These are phyloP conservation scores for Suhomyces panamericanus DNA, from an alignment of 1,139 yeast genomes.

Conservation along the genomic window DNA sequence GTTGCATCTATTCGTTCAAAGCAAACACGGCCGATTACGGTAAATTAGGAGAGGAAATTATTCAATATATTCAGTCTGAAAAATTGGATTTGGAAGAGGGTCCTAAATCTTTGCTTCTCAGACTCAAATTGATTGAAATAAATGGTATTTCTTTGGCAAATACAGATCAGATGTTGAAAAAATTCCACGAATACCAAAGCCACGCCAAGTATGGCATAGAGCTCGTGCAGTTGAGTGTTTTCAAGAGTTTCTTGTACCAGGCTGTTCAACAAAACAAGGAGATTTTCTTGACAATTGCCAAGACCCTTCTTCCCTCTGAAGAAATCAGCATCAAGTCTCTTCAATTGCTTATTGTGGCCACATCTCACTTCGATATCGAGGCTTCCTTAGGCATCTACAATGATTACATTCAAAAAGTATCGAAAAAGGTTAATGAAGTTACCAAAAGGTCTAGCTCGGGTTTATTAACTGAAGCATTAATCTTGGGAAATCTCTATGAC, in stretches of 20 bases:
- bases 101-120: slow-evolving; percentile 26
- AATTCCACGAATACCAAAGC: slow-evolving; percentile 39
- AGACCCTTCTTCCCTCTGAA: slow-evolving; percentile 37
- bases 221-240: slow-evolving; percentile 28
- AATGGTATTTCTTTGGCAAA: slow-evolving; percentile 39
- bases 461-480: slow-evolving; percentile 52
- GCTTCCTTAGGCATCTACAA: slow-evolving; percentile 54
- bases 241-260: slow-evolving; percentile 32
- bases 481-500: slow-evolving; percentile 48
- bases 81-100: slow-evolving; percentile 27
- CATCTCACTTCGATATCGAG: slow-evolving; percentile 46
- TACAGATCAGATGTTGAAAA: slow-evolving; percentile 29
- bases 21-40: background rate
- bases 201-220: slow-evolving; percentile 39
- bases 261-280: slow-evolving; percentile 38
- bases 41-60: slow-evolving; percentile 4
- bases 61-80: slow-evolving; percentile 22
- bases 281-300: slow-evolving; percentile 42
- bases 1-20: background rate
- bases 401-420: slow-evolving; percentile 43
- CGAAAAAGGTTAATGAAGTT: slow-evolving; percentile 33
- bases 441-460: slow-evolving; percentile 48
- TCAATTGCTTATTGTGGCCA: slow-evolving; percentile 49
- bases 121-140: slow-evolving; percentile 34
- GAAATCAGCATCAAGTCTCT: slow-evolving; percentile 41